These are phyloP conservation scores for Ambrosia artemisiifolia DNA, from an alignment of 129 eudicot genomes.

Conservation along the genomic window DNA sequence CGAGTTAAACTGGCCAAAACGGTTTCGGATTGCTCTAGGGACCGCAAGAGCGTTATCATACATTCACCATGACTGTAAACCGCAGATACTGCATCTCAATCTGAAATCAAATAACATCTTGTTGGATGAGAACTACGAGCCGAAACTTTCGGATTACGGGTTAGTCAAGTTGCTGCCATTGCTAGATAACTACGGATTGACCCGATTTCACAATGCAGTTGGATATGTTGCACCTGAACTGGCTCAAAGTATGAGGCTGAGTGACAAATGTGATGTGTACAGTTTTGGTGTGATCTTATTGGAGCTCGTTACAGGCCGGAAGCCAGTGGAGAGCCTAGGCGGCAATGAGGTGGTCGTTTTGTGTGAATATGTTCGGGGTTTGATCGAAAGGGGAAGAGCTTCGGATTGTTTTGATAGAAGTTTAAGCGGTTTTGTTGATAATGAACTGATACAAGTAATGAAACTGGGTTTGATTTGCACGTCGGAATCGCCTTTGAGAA, in stretches of 20 bases:
- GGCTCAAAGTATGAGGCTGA: slow-evolving; percentile 67
- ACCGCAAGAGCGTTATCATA: slow-evolving; percentile 85
- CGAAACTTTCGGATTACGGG: slow-evolving; percentile 85
- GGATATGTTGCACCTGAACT: slow-evolving; percentile 96
- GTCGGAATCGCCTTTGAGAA: slow-evolving; percentile 57
- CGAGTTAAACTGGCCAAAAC: slow-evolving; percentile 65
- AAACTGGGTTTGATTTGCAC: slow-evolving; percentile 82
- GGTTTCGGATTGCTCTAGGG: slow-evolving; percentile 77
- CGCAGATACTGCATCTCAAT: slow-evolving; percentile 86
- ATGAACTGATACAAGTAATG: slow-evolving; percentile 90
- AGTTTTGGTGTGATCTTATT: slow-evolving; percentile 85
- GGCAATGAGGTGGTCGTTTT: slow-evolving; percentile 70
- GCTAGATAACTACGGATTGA: slow-evolving; percentile 56
- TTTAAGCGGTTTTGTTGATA: slow-evolving; percentile 68
- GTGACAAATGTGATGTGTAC: slow-evolving; percentile 90
- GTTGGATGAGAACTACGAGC: slow-evolving; percentile 57
- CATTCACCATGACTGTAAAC: slow-evolving; percentile 95
- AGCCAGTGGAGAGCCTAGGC: slow-evolving; percentile 70
- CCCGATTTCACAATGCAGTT: slow-evolving; percentile 72
- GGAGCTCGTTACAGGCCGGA: slow-evolving; percentile 90
- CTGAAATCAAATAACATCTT: slow-evolving; percentile 81
- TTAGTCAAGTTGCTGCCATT: slow-evolving; percentile 68
- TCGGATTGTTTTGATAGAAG: slow-evolving; percentile 81
- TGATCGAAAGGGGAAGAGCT: slow-evolving; percentile 75
- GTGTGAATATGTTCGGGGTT: slow-evolving; percentile 74